Conservation (phyloP, 768 basidiomycete species). For the Pulveroboletus sp. region DNA sequence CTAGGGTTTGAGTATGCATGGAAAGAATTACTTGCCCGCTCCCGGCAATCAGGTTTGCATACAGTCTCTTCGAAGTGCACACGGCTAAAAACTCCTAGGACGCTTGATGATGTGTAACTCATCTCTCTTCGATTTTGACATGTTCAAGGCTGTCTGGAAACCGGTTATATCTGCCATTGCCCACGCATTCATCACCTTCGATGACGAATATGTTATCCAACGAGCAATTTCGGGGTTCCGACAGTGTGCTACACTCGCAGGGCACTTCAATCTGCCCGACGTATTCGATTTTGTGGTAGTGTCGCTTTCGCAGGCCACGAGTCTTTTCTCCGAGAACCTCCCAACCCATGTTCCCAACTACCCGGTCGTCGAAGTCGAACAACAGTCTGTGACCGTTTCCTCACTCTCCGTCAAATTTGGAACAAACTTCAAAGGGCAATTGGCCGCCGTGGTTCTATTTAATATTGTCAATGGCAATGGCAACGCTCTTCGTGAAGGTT, state of each 20-base stretch:
- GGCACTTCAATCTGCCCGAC: slow-evolving; percentile 84
- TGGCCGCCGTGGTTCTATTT: slow-evolving; percentile 95
- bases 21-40: slow-evolving; percentile 87
- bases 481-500: slow-evolving; percentile 89
- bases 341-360: slow-evolving; percentile 74
- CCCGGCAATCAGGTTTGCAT: slow-evolving; percentile 68
- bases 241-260: slow-evolving; percentile 91
- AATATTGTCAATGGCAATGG: slow-evolving; percentile 97
- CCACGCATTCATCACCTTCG: slow-evolving; percentile 92
- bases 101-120: slow-evolving; percentile 70
- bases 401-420: slow-evolving; percentile 91
- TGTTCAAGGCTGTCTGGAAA: slow-evolving; percentile 94
- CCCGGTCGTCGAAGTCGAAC: slow-evolving; percentile 86
- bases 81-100: slow-evolving; percentile 45
- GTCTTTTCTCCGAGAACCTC: slow-evolving; percentile 70
- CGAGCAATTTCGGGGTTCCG: slow-evolving; percentile 93
- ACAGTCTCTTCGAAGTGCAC: slow-evolving; percentile 3
- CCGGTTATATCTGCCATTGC: slow-evolving; percentile 92
- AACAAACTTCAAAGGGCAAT: slow-evolving; percentile 89
- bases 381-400: slow-evolving; percentile 85
- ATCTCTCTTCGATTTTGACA: slow-evolving; percentile 76
- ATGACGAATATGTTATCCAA: slow-evolving; percentile 96
- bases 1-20: slow-evolving; percentile 98
- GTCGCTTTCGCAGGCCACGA: slow-evolving; percentile 89
- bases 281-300: slow-evolving; percentile 96